Evolutionary conservation across 768 basidiomycete genomes (phyloP).

Genomic region (Xerocomellus amylosporus): DNA sequence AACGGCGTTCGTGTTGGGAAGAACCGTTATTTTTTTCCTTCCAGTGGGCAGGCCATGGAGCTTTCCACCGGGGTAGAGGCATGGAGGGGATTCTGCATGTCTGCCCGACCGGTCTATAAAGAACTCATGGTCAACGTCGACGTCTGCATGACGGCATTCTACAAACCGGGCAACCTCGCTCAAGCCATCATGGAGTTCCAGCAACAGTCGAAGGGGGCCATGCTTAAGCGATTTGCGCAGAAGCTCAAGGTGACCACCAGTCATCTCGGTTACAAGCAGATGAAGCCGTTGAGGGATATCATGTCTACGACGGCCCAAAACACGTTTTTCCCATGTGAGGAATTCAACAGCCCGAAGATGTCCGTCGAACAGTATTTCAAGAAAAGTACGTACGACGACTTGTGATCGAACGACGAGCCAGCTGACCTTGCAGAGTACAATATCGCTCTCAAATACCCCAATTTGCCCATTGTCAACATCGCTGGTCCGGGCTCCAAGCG

Average conservation of each 20-base stretch:
- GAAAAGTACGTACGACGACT: constrained; percentile 43
- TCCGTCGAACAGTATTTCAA: constrained; percentile 65
- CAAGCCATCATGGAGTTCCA: constrained; percentile 53
- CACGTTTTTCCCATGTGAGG: constrained; percentile 55
- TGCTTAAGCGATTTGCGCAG: constrained; percentile 48
- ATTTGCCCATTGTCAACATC: constrained; percentile 59
- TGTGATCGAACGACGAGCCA: neutral
- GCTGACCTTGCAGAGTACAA: constrained; percentile 52
- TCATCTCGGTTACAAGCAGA: constrained; percentile 52
- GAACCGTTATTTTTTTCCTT: constrained; percentile 51
- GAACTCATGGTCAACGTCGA: constrained; percentile 55
- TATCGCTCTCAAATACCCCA: constrained; percentile 46
- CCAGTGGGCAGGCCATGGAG: constrained; percentile 19
- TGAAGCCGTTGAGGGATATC: constrained; percentile 46
- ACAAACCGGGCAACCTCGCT: constrained; percentile 60
- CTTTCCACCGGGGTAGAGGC: constrained; percentile 43
- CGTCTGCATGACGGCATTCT: constrained; percentile 53
- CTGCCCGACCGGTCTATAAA: constrained; percentile 46
- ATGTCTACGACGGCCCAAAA: constrained; percentile 40
- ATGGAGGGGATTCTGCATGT: constrained; percentile 50
- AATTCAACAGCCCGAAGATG: constrained; percentile 45
- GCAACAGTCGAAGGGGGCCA: constrained; percentile 37
- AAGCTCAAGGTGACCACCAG: constrained; percentile 56
- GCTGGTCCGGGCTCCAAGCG: constrained; percentile 30
- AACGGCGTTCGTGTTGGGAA: constrained; percentile 47